Percentiles rank a stretch among this genome's conserved stretches.
Evolutionary conservation across 257 asterid genomes (phyloP).

Genomic region (Solanum neorickii): DNA sequence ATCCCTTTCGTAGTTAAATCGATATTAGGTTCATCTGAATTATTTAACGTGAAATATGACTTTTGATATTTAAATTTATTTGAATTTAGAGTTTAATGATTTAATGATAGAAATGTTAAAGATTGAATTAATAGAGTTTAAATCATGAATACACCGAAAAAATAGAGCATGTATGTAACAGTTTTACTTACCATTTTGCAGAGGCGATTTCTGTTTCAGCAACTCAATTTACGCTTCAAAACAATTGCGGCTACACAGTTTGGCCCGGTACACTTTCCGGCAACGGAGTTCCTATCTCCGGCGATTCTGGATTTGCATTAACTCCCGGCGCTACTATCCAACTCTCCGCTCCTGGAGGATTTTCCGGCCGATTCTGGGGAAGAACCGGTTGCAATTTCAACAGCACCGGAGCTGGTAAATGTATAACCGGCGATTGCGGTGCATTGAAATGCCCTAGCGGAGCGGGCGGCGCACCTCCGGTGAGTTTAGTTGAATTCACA

Average conservation of each 20-base stretch:
- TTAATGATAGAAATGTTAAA: neutral
- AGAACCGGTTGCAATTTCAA: conserved; percentile 68
- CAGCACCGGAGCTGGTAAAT: conserved; percentile 43
- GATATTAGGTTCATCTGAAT: neutral
- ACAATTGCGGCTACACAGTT: conserved; percentile 54
- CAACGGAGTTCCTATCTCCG: conserved; percentile 50
- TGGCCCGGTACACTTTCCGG: conserved; percentile 96
- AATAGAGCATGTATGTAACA: neutral
- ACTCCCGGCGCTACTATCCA: conserved; percentile 53
- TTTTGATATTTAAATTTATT: neutral
- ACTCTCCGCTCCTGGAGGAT: conserved; percentile 61
- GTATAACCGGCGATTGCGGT: conserved; percentile 75
- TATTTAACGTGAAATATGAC: neutral
- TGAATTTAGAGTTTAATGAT: neutral
- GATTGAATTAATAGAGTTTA: neutral
- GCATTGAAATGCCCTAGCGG: conserved; percentile 44
- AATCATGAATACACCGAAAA: neutral
- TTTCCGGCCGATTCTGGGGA: conserved; percentile 96
- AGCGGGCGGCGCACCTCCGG: conserved; percentile 80
- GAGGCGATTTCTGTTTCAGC: conserved; percentile 27
- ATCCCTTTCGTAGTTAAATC: neutral
- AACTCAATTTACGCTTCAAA: conserved; percentile 55
- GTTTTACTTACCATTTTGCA: conserved; percentile 4
- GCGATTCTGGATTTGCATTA: conserved; percentile 58
- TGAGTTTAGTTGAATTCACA: conserved; percentile 69